Evolutionary conservation across 2,329 filamentous ascomycete genomes (phyloP), one percentile per base, ranked within the genome.

Genomic region (Leptographium lundbergii): DNA sequence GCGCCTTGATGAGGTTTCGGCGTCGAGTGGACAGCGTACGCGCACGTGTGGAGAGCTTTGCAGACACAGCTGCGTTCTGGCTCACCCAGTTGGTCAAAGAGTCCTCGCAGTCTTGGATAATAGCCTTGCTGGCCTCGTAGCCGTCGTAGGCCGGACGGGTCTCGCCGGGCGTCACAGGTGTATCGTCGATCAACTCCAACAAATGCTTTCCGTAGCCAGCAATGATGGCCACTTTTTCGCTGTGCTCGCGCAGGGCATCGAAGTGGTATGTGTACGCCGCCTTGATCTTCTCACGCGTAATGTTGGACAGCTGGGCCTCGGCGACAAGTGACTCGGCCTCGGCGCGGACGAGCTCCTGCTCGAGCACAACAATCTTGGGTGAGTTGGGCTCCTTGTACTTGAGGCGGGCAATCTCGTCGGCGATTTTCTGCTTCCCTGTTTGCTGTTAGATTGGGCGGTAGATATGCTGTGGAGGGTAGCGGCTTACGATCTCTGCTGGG

Each of bases 361-460:
- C 94, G 59, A 99, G 86, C 48, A 99, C 91, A 60, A 96, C 91
- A 67, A 99, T 96, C 77, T 91, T 94, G 64, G 92, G 91, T 42
- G 91, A 96, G 78, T 95, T 96, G 66, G 94, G 94, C 74, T 99
- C 94, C 79, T 99, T 99, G 84, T 97, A 99, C 76, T 99, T 99
- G 68, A 99, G 83, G 74, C 97, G 92, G 56, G 94, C 92, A 67
- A 99, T 99, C 72, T 97, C 90, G 72, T 99, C 94, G 68, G 90
- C 96, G 70, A 99, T 97, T 77, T 97, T 99, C 74, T 97, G 92
- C 79, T 99, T 99, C 74, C 90, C 89, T 95, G 66, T 59, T 36
- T 9, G 11, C 22, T 22, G 58, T 66, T 27, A 65, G 61, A 39
- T 42, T 29, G 19, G 25, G 47, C 19, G 29, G n/a, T 17, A 27